These are phyloP conservation scores for Zygotorulaspora sp. DNA, from an alignment of 805 yeast species.

Conservation along the genomic window DNA sequence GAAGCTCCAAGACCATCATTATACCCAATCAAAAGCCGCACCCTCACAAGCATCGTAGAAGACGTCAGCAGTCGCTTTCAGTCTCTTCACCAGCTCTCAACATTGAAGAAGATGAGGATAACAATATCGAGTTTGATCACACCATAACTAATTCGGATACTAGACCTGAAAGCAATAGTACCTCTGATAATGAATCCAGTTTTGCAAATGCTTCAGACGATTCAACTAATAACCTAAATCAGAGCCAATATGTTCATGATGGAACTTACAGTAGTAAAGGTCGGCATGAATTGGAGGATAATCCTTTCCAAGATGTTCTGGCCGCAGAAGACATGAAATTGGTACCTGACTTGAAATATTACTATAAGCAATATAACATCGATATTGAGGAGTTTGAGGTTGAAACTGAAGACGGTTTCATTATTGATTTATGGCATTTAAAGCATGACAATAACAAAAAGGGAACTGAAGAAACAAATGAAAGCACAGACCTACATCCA, in stretches of 20 bases:
- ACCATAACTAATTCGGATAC: constrained; percentile 23
- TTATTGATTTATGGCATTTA: constrained; percentile 56
- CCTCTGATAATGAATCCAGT: not conserved
- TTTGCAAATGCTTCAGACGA: not conserved
- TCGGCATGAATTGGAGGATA: constrained; percentile 16
- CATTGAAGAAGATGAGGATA: constrained; percentile 21
- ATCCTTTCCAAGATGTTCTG: constrained; percentile 29
- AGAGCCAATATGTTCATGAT: constrained; percentile 4
- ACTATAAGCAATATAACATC: constrained; percentile 57
- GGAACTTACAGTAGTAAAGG: constrained; percentile 5
- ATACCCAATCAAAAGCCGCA: constrained; percentile 12
- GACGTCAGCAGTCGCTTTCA: constrained; percentile 15
- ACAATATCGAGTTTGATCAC: constrained; percentile 32
- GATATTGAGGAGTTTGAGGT: constrained; percentile 56
- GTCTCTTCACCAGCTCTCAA: constrained; percentile 18
- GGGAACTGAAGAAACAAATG: constrained; percentile 4
- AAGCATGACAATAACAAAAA: constrained; percentile 13
- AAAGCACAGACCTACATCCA: constrained; percentile 44
- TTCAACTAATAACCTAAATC: not conserved
- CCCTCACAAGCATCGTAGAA: constrained; percentile 9
- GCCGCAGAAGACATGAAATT: constrained; percentile 33
- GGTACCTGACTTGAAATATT: constrained; percentile 58
- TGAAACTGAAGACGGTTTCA: constrained; percentile 75
- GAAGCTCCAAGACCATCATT: constrained; percentile 25
- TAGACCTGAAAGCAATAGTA: constrained; percentile 10